Evolutionary conservation across 192 early-diverging fungal genomes (phyloP).

Genomic region (Coemansia sp.): DNA sequence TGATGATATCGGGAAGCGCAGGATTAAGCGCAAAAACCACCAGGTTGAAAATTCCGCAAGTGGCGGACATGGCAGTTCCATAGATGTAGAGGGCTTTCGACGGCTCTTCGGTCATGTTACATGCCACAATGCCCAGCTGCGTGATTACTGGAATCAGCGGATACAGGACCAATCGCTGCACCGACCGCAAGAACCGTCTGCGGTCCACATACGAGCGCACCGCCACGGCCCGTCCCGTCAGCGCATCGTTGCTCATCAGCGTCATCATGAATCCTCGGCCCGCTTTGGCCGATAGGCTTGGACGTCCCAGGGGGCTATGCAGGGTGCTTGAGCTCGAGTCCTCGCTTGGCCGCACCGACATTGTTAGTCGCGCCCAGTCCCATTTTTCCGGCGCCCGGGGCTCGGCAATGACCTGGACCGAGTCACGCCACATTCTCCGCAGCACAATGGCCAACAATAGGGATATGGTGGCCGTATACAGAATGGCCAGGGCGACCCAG

Average conservation of each 20-base stretch:
- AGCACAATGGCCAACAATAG: conserved; percentile 21
- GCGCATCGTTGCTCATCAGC: conserved; percentile 11
- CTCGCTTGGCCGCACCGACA: conserved; percentile 10
- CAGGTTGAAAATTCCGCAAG: conserved; percentile 36
- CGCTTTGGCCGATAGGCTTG: background rate
- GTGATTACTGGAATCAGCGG: conserved; percentile 46
- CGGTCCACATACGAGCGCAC: conserved; percentile 42
- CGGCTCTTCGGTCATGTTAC: conserved; percentile 29
- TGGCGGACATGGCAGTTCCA: conserved; percentile 32
- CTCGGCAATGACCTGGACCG: conserved; percentile 24
- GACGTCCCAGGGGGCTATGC: background rate
- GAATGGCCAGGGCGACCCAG: conserved; percentile 32
- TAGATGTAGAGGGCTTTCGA: conserved; percentile 28
- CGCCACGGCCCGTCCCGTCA: conserved; percentile 16
- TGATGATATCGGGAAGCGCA: conserved; percentile 39
- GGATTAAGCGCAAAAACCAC: conserved; percentile 50
- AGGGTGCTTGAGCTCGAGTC: conserved; percentile 4
- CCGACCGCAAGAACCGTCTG: conserved; percentile 34
- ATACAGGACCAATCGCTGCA: conserved; percentile 42
- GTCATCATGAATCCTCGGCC: conserved; percentile 37
- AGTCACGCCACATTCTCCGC: conserved; percentile 39
- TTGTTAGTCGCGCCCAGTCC: conserved; percentile 37
- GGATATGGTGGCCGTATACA: conserved; percentile 28
- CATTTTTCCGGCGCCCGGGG: conserved; percentile 46
- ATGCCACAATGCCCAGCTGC: conserved; percentile 40